Percentiles rank a stretch among this genome's conserved stretches.
These are phyloP conservation scores for Helotiales sp. DNA, from an alignment of 2,329 filamentous ascomycete genomes.

Conservation along the genomic window DNA sequence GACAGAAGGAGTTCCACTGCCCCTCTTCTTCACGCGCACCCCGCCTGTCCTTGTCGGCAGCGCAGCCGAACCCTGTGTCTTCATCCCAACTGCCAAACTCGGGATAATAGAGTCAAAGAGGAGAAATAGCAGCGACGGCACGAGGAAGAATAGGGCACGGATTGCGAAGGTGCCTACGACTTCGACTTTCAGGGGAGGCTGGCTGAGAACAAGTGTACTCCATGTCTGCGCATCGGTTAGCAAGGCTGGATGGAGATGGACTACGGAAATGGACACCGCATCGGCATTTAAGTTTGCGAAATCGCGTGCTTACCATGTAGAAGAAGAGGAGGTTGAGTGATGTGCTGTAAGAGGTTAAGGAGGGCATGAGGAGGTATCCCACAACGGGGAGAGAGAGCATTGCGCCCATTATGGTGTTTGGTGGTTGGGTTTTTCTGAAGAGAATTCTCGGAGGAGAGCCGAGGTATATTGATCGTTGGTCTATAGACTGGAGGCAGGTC, in stretches of 20 bases:
- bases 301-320: constrained; percentile 78
- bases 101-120: constrained; percentile 74
- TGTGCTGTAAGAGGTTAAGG: constrained; percentile 72
- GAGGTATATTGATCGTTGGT: not conserved
- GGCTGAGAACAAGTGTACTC: constrained; percentile 80
- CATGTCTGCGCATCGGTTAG: constrained; percentile 60
- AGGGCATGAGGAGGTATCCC: constrained; percentile 67
- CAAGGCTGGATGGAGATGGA: constrained; percentile 42
- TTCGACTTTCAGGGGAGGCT: constrained; percentile 77
- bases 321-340: constrained; percentile 88
- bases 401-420: constrained; percentile 57
- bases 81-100: constrained; percentile 69
- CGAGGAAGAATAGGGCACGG: constrained; percentile 71
- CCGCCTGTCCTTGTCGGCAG: constrained; percentile 53
- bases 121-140: constrained; percentile 75
- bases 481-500: not conserved
- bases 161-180: constrained; percentile 71
- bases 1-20: constrained; percentile 48
- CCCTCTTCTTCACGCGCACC: constrained; percentile 38
- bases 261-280: not conserved
- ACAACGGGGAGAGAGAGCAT: constrained; percentile 75
- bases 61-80: constrained; percentile 62
- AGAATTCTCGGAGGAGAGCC: not conserved
- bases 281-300: not conserved
- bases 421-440: not conserved